A percentile compares a stretch with the other conserved stretches of the same genome.
phyloP scores from a whole-genome alignment of 306 rosid genomes.

The Hippophae gyantsensis region DNA sequence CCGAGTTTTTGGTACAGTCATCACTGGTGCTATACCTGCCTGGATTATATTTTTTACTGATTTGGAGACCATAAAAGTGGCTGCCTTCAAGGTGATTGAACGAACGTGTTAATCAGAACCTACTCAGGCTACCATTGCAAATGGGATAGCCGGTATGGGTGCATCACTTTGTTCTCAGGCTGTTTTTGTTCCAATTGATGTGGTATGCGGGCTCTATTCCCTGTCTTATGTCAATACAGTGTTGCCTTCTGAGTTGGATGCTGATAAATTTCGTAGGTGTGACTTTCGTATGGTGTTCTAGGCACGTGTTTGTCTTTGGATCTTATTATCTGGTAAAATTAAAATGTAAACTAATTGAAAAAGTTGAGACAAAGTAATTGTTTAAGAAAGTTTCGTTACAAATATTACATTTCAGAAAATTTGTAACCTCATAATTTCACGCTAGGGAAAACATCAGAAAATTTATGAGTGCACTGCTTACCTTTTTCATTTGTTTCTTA shows the following conservation, averaged over 20 bases:
- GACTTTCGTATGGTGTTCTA: neutral
- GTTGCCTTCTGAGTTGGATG: neutral
- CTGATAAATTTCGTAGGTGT: neutral
- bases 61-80: slow-evolving; percentile 71
- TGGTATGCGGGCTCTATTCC: slow-evolving; percentile 37
- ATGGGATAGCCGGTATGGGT: slow-evolving; percentile 79
- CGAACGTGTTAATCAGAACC: slow-evolving; percentile 70
- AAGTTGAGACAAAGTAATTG: too few relatives aligned
- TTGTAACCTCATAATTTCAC: too few relatives aligned
- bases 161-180: slow-evolving; percentile 69
- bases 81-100: slow-evolving; percentile 53
- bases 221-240: slow-evolving; percentile 1
- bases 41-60: slow-evolving; percentile 74
- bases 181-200: slow-evolving; percentile 84
- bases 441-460: too few relatives aligned
- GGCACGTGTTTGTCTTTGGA: too few relatives aligned
- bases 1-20: slow-evolving; percentile 73
- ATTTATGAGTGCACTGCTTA: too few relatives aligned
- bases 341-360: too few relatives aligned
- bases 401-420: too few relatives aligned
- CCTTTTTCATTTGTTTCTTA: too few relatives aligned
- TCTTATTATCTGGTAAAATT: too few relatives aligned
- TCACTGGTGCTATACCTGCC: slow-evolving; percentile 78
- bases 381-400: too few relatives aligned
- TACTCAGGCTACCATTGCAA: slow-evolving; percentile 70